phyloP scores from a whole-genome alignment of 1,139 yeast genomes.

The Yamadazyma mexicana region DNA sequence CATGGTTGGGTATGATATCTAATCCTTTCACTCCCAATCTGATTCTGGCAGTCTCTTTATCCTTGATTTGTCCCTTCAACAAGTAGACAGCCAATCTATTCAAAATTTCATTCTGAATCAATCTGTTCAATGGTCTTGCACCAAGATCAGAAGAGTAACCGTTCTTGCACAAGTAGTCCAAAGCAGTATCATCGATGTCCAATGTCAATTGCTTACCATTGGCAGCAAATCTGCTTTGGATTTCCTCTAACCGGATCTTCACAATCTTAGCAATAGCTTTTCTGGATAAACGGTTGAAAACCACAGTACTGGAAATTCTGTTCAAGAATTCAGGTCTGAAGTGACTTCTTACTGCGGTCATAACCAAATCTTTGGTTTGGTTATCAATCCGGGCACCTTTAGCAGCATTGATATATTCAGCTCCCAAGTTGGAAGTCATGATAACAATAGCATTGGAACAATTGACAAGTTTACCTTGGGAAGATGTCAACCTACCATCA shows the following conservation, averaged over 20 bases:
- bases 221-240: slow-evolving; percentile 78
- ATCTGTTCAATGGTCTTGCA: slow-evolving; percentile 95
- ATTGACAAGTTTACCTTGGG: slow-evolving; percentile 90
- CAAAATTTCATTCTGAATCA: slow-evolving; percentile 84
- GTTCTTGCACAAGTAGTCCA: slow-evolving; percentile 75
- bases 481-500: slow-evolving; percentile 94
- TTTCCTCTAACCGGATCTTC: slow-evolving; percentile 75
- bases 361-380: slow-evolving; percentile 71
- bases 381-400: slow-evolving; percentile 64
- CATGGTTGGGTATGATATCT: slow-evolving; percentile 85
- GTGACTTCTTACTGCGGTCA: slow-evolving; percentile 83
- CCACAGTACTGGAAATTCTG: slow-evolving; percentile 89
- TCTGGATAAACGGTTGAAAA: slow-evolving; percentile 88
- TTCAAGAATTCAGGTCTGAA: slow-evolving; percentile 97
- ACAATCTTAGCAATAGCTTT: slow-evolving; percentile 93
- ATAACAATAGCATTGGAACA: slow-evolving; percentile 90
- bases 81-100: slow-evolving; percentile 87
- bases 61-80: slow-evolving; percentile 81
- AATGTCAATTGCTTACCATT: slow-evolving; percentile 78
- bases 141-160: slow-evolving; percentile 95
- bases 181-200: slow-evolving; percentile 68
- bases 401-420: slow-evolving; percentile 77
- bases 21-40: slow-evolving; percentile 62
- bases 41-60: slow-evolving; percentile 80
- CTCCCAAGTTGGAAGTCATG: slow-evolving; percentile 97